Evolutionary conservation across 2,329 filamentous ascomycete genomes (phyloP).

Genomic region (Fusarium annulatum): DNA sequence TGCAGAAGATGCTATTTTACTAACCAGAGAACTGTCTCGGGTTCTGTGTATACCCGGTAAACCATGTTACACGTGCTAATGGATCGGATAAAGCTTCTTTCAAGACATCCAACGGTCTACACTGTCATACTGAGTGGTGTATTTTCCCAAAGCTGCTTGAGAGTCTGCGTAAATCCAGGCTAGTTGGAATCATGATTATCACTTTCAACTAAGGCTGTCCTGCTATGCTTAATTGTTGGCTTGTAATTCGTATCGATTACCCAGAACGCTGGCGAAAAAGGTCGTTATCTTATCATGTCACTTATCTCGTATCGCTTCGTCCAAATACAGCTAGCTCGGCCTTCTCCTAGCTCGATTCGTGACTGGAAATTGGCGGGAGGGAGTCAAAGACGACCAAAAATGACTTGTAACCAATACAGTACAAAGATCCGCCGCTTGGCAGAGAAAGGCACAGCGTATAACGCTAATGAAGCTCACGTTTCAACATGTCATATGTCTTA

Average conservation of each 20-base stretch:
- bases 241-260: neutral
- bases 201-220: no score
- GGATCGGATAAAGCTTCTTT: neutral
- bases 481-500: neutral
- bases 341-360: neutral
- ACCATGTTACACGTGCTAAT: accelerated
- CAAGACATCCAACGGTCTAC: neutral
- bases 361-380: neutral
- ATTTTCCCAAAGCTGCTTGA: no score
- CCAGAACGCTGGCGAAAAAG: accelerated
- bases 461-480: no score
- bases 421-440: neutral
- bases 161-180: no score
- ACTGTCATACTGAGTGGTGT: accelerated
- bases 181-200: no score
- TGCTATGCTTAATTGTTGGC: neutral
- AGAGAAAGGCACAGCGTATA: neutral
- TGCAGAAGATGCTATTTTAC: accelerated
- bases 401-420: neutral
- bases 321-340: neutral
- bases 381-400: neutral
- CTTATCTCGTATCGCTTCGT: accelerated
- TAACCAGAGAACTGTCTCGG: accelerated
- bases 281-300: neutral
- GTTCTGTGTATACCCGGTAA: accelerated